These are phyloP conservation scores for Osmozyma mogii DNA, from an alignment of 805 yeast genomes.

Conservation along the genomic window DNA sequence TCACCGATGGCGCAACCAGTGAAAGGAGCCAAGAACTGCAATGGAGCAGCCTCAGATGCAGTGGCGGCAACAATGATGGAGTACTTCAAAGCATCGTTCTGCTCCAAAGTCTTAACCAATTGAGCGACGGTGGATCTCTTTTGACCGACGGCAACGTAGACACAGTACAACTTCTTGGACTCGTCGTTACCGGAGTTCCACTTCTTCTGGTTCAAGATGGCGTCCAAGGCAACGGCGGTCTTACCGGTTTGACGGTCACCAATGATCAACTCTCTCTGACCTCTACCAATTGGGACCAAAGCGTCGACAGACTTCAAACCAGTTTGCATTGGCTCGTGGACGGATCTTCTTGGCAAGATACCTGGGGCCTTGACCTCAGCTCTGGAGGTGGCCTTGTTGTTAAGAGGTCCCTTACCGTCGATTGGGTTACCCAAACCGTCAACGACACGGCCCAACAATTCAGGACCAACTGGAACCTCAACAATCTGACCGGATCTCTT, in stretches of 20 bases:
- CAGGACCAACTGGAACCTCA: conserved; percentile 98
- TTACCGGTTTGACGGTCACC: conserved; percentile 99
- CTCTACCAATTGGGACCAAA: conserved; percentile 99
- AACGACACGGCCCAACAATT: conserved; percentile 96
- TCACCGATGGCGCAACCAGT: conserved; percentile 99
- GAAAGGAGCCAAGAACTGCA: conserved; percentile 99
- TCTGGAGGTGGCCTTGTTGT: conserved; percentile 75
- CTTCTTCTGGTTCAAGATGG: conserved; percentile 98
- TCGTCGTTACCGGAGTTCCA: conserved; percentile 95
- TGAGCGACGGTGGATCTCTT: conserved; percentile 99
- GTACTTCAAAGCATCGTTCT: conserved; percentile 96
- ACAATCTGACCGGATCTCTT: conserved; percentile 99
- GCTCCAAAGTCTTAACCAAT: conserved; percentile 98
- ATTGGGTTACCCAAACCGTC: conserved; percentile 99
- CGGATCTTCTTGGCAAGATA: conserved; percentile 98
- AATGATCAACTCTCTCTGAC: conserved; percentile 99
- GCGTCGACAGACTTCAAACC: conserved; percentile 99
- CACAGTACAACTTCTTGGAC: conserved; percentile 98
- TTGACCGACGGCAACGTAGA: conserved; percentile 99
- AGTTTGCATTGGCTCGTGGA: conserved; percentile 98
- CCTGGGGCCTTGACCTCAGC: conserved; percentile 99
- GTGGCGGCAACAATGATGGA: conserved; percentile 98
- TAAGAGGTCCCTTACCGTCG: conserved; percentile 99
- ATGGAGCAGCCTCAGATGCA: conserved; percentile 99
- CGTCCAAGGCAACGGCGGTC: conserved; percentile 97